phyloP scores from a whole-genome alignment of 805 yeast species.

The Danielozyma ontarioensis region DNA sequence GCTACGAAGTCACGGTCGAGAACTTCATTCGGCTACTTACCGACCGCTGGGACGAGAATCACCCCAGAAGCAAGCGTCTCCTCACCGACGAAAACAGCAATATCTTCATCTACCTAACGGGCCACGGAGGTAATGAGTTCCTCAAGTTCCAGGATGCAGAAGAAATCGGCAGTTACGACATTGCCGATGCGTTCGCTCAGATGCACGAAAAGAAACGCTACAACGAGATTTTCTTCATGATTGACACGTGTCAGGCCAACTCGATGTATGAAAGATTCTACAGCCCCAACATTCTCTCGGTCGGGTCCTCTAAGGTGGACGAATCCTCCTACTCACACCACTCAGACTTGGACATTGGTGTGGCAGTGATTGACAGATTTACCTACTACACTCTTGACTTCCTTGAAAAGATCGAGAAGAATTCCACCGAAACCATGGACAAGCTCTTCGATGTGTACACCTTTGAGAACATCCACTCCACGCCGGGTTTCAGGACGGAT shows the following conservation, averaged over 20 bases:
- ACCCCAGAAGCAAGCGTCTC: slow-evolving; percentile 86
- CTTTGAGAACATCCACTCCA: slow-evolving; percentile 80
- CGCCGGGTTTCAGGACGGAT: slow-evolving; percentile 90
- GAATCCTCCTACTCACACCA: slow-evolving; percentile 95
- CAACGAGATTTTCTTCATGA: slow-evolving; percentile 94
- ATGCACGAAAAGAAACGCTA: slow-evolving; percentile 95
- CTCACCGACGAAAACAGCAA: slow-evolving; percentile 92
- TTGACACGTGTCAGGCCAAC: slow-evolving; percentile 98
- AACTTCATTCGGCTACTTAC: slow-evolving; percentile 89
- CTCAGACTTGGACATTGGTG: slow-evolving; percentile 93
- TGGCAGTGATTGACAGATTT: slow-evolving; percentile 95
- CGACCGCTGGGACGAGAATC: slow-evolving; percentile 92
- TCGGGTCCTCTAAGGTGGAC: slow-evolving; percentile 83
- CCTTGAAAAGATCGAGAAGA: slow-evolving; percentile 74
- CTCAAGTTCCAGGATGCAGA: slow-evolving; percentile 98
- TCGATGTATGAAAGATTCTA: slow-evolving; percentile 92
- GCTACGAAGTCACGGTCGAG: slow-evolving; percentile 97
- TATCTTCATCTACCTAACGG: slow-evolving; percentile 91
- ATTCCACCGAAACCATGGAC: slow-evolving; percentile 68
- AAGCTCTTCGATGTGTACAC: slow-evolving; percentile 84
- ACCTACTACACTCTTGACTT: slow-evolving; percentile 89
- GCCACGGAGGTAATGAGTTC: slow-evolving; percentile 98
- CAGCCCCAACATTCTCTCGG: slow-evolving; percentile 87
- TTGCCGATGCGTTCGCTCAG: slow-evolving; percentile 95
- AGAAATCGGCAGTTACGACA: slow-evolving; percentile 90